These are phyloP conservation scores for Gossypium laxum DNA, from an alignment of 441 rosid species.

Conservation along the genomic window DNA sequence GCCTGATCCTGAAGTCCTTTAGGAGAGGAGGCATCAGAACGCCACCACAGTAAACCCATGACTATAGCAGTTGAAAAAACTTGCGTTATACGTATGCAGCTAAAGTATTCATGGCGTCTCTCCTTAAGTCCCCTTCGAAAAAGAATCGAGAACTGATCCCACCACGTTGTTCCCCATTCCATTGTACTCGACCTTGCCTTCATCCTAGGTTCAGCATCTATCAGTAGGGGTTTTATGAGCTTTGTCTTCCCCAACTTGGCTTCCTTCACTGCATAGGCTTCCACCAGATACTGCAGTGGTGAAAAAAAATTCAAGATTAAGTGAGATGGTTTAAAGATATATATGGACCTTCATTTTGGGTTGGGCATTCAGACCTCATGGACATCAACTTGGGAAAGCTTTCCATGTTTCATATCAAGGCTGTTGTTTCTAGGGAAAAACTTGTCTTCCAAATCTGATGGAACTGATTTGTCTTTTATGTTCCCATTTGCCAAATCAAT, in stretches of 20 bases:
- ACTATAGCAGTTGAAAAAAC: slow-evolving; percentile 22
- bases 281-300: slow-evolving; percentile 19
- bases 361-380: slow-evolving; percentile 15
- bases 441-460: slow-evolving; percentile 16
- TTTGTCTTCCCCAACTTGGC: not conserved
- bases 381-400: slow-evolving; percentile 10
- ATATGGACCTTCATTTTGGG: not conserved
- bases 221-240: not conserved
- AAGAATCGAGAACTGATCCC: slow-evolving; percentile 25
- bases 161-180: slow-evolving; percentile 24
- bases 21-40: slow-evolving; percentile 21
- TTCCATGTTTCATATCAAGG: not conserved
- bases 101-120: slow-evolving; percentile 28
- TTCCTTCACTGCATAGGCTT: slow-evolving; percentile 3
- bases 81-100: slow-evolving; percentile 23
- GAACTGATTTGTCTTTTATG: slow-evolving; percentile 19
- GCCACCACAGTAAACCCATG: slow-evolving; percentile 28
- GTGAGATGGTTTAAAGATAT: not conserved
- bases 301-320: not conserved
- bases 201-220: slow-evolving; percentile 7
- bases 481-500: slow-evolving; percentile 28
- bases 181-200: not conserved
- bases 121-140: slow-evolving; percentile 26
- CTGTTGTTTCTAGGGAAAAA: not conserved
- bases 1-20: slow-evolving; percentile 29